Conservation (phyloP, 1,284 basidiomycete species). For the Trichosporon sp. region DNA sequence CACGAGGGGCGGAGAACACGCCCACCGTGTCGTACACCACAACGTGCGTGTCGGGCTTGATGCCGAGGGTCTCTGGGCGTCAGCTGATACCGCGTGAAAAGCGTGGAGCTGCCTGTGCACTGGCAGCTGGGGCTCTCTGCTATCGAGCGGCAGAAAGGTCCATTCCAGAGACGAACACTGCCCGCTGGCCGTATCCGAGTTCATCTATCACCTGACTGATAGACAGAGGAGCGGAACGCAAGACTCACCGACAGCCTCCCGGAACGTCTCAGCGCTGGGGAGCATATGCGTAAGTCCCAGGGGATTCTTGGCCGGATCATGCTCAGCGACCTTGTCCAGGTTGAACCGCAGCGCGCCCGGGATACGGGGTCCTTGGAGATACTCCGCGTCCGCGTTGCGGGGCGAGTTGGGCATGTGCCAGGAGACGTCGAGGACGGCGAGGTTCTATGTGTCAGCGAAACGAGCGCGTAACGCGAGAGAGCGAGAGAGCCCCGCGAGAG, state of each 20-base stretch:
- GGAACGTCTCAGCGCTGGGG: constrained; percentile 73
- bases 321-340: constrained; percentile 67
- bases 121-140: too few species aligned
- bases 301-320: constrained; percentile 60
- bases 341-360: constrained; percentile 77
- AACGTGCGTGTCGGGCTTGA: constrained; percentile 74
- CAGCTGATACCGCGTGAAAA: neutral
- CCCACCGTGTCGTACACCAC: constrained; percentile 87
- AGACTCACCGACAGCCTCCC: constrained; percentile 71
- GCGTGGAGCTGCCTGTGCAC: too few species aligned
- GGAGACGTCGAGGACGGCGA: constrained; percentile 51
- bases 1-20: constrained; percentile 85
- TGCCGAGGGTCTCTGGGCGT: constrained; percentile 69
- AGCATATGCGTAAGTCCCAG: constrained; percentile 92
- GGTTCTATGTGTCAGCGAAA: constrained; percentile 20
- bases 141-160: too few species aligned
- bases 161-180: too few species aligned
- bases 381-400: constrained; percentile 51
- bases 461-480: neutral
- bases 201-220: neutral
- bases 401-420: constrained; percentile 57
- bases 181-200: too few species aligned
- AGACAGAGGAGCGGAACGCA: neutral
- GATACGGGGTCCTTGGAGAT: constrained; percentile 62
- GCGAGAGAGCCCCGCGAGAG: neutral